Conservation (phyloP, 2,329 filamentous ascomycete species). For the Apiospora marii region DNA sequence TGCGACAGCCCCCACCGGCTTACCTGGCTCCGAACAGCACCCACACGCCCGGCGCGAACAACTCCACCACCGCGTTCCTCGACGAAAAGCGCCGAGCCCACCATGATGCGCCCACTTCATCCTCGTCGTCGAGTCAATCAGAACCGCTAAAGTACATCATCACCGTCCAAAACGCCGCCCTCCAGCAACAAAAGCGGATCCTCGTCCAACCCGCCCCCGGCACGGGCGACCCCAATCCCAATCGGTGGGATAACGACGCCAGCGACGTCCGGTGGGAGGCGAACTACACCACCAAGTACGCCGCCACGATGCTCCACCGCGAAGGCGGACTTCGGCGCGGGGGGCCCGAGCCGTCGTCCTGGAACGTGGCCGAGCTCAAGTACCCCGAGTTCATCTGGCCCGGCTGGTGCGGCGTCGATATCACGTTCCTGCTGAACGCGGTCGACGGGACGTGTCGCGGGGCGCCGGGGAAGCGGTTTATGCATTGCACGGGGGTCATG, state of each 20-base stretch:
- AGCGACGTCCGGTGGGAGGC: neutral
- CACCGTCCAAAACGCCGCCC: neutral
- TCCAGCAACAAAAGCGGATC: neutral
- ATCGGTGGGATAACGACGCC: neutral
- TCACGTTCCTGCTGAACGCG: slow-evolving; percentile 13
- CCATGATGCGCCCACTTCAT: neutral
- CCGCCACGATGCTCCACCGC: neutral
- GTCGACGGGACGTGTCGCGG: neutral
- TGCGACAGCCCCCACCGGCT: neutral
- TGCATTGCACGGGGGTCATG: slow-evolving; percentile 1
- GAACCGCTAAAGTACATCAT: neutral
- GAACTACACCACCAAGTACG: neutral
- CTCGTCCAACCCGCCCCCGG: neutral
- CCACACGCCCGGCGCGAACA: neutral
- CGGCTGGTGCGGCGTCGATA: neutral
- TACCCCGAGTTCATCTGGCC: slow-evolving; percentile 2
- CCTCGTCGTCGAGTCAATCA: neutral
- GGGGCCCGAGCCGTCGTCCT: too few species aligned
- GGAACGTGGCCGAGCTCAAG: neutral
- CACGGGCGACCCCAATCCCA: neutral
- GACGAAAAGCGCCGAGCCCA: neutral
- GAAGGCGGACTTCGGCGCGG: neutral
- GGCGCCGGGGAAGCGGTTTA: neutral
- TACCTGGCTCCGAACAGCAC: neutral
- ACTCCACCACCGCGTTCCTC: neutral